Evolutionary conservation across 2,329 filamentous ascomycete species (phyloP).

Genomic region (Calycina marina): DNA sequence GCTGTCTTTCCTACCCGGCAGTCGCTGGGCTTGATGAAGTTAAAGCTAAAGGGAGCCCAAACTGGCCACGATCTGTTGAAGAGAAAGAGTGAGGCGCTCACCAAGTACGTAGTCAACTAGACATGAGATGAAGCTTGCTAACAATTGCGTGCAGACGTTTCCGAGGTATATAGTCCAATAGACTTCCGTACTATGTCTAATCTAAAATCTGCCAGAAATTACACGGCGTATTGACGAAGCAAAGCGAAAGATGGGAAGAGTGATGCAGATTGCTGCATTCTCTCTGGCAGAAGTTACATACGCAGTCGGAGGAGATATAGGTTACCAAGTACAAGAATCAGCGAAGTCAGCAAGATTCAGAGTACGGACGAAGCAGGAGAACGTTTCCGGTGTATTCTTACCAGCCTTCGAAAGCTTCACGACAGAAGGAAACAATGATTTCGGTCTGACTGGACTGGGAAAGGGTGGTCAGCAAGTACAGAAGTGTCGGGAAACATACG

Average conservation of each 20-base stretch:
- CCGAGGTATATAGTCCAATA: slow-evolving; percentile 47
- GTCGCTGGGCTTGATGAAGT: slow-evolving; percentile 92
- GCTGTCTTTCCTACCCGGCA: slow-evolving; percentile 96
- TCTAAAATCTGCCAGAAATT: slow-evolving; percentile 54
- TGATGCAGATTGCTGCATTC: slow-evolving; percentile 98
- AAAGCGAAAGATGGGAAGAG: slow-evolving; percentile 96
- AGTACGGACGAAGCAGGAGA: slow-evolving; percentile 90
- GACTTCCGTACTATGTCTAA: neutral
- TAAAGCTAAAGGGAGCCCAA: slow-evolving; percentile 88
- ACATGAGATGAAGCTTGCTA: slow-evolving; percentile 7
- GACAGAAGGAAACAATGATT: slow-evolving; percentile 84
- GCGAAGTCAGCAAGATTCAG: slow-evolving; percentile 87
- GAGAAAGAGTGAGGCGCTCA: slow-evolving; percentile 94
- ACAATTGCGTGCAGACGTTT: slow-evolving; percentile 49
- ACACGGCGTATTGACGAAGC: slow-evolving; percentile 95
- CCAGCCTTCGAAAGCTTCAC: slow-evolving; percentile 87
- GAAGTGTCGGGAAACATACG: slow-evolving; percentile 88
- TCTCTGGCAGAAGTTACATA: slow-evolving; percentile 96
- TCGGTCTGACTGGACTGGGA: slow-evolving; percentile 85
- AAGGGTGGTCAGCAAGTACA: slow-evolving; percentile 97
- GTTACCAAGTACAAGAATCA: slow-evolving; percentile 94
- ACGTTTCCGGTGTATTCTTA: slow-evolving; percentile 90
- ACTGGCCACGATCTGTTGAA: slow-evolving; percentile 90
- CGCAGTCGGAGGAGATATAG: slow-evolving; percentile 87
- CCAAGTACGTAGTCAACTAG: slow-evolving; percentile 51